Evolutionary conservation across 306 rosid species (phyloP), one percentile per base, ranked within the genome.

Genomic region (Acmispon strigosus): DNA sequence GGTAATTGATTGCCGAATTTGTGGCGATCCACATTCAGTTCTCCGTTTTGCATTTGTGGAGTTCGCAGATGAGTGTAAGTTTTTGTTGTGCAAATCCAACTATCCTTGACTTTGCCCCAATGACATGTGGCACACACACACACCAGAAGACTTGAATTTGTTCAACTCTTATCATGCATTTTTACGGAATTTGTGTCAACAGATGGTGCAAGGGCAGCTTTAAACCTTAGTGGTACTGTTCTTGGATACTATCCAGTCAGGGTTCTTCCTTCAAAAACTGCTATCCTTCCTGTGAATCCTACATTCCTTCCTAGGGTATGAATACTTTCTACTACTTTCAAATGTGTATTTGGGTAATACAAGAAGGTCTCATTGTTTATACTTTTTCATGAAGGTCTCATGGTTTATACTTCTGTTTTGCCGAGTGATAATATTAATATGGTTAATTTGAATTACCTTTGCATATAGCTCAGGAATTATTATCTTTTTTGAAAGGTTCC

Each of bases 31-130:
- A 7, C 97, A 91, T 76, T 91, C 97, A 37, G 83, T 91, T 62
- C 96, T 91, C 52, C 97, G 97, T 78, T 91, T 91, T 87, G 97
- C 97, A 37, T 91, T 91, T 85, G 97, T 91, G 72, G 97, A 91
- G 87, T 91, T 91, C 57, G 69, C 93, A 72, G 92, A 89, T 87
- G 96, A 89, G 55, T 51, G 97, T 91, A 87, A 89, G 97, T 84
- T 74, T 45, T 56, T 68, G 54, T 44, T 14, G 27, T 57, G 58
- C 70, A 69, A 53, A 66, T 45, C 50, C 70, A 55, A 1, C 10
- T 44, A 10, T 61, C 47, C 19, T 69, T 45, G 22, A 18, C 34
- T 62, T 20, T 32, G 2, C 22, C 62, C 3, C 7, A 29, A 27
- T 19, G 58, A 19, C 24, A 47, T 12, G 34, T 8, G 42, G 18